Evolutionary conservation across 768 basidiomycete species (phyloP), one percentile per base, ranked within the genome.

Genomic region (Hericium coralloides): DNA sequence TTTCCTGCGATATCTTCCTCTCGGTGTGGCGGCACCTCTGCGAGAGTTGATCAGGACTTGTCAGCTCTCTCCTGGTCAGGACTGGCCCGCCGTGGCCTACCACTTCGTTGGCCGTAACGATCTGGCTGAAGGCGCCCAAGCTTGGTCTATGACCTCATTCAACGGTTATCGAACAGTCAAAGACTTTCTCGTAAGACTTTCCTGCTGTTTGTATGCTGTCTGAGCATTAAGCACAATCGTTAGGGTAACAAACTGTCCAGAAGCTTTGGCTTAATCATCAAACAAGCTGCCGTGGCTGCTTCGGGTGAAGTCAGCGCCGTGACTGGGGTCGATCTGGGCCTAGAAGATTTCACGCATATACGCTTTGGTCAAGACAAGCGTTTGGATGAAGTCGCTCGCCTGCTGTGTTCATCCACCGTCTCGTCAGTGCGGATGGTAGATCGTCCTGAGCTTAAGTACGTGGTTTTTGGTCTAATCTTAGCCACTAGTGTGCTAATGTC

Each of bases 281-380:
- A 56, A 20, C 53, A 60, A 14, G 63, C 58, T 0, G 37, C 59
- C 9, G 62, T 59, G 25, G 74, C 80, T 9, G 80, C 77, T 38
- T 66, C 70, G 5, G 83, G 81, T 43, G 83, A 87, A 62, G 67
- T 80, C 1, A 78, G 82, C 53, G 72, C 75, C 4, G 76, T 82
- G 14, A 79, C 87, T 6, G 89, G 89, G 0, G 85, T 89, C 9
- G 89, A 91, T 55, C 70, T 91, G 4, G 82, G 83, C 52, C 69
- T 84, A 38, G 80, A 85, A 49, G 84, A 87, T 51, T 87, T 89
- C 70, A 82, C 89, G 0, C 83, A 83, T 53, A 87, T 94, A 51
- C 83, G 95, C 3, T 98, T 98, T 65, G 89, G 89, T 7, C 84
- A 90, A 60, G 97, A 99, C 71, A 80, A 88, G 18, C 79, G 95